phyloP scores from a whole-genome alignment of 202 grass and related monocot species.

The Bolboschoenoplectus hybrid region DNA sequence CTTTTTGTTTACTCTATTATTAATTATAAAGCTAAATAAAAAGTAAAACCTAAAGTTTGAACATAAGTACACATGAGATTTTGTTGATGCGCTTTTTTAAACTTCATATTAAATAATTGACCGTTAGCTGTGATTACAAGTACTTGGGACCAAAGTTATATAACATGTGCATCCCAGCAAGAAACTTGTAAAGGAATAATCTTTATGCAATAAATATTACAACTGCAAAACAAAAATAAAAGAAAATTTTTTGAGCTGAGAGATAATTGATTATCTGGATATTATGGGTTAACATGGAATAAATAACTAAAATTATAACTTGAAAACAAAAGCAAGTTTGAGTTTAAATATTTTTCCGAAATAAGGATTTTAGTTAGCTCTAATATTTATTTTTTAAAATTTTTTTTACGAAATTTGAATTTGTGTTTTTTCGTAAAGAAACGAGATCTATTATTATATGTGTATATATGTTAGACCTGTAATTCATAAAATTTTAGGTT shows the following conservation, averaged over 20 bases:
- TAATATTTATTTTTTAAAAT: no score
- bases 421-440: no score
- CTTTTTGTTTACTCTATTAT: constrained; percentile 7
- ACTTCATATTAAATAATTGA: background rate
- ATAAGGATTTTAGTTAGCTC: no score
- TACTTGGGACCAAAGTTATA: background rate
- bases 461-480: no score
- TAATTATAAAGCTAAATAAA: background rate
- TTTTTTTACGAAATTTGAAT: no score
- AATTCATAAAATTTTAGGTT: background rate
- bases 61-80: background rate
- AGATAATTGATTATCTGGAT: background rate
- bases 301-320: background rate
- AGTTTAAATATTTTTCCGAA: no score
- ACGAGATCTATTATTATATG: no score
- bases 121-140: background rate
- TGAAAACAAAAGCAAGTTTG: no score
- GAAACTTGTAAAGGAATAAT: background rate
- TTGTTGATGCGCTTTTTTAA: background rate
- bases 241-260: background rate
- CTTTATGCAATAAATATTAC: background rate
- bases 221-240: background rate
- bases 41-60: background rate
- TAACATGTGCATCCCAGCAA: background rate
- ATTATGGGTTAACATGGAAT: background rate